Evolutionary conservation across 1,284 basidiomycete species (phyloP).

Genomic region (Fomitiporia mediterranea): DNA sequence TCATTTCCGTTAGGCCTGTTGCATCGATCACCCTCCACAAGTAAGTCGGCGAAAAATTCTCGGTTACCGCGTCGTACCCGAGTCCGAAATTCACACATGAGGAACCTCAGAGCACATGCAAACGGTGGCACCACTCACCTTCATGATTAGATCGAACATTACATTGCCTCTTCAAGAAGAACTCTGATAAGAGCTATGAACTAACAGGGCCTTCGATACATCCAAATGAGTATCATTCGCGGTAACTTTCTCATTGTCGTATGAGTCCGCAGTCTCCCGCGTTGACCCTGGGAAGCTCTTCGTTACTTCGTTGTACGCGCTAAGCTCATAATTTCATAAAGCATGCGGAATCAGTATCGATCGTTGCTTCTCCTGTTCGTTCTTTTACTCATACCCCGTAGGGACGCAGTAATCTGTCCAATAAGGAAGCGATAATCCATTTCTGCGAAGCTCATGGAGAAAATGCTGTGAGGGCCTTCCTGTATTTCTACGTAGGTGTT

Average conservation of each 20-base stretch:
- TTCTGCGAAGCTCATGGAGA: too few species aligned
- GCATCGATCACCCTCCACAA: too few species aligned
- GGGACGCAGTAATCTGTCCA: not conserved
- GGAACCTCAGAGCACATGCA: not conserved
- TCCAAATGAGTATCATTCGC: not conserved
- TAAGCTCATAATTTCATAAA: not conserved
- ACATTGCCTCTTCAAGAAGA: not conserved
- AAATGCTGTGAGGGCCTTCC: too few species aligned
- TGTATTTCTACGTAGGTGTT: too few species aligned
- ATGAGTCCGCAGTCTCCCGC: not conserved
- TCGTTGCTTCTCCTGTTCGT: not conserved
- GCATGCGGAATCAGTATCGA: not conserved
- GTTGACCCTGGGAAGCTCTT: not conserved
- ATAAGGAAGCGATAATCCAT: not conserved
- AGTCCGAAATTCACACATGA: not conserved
- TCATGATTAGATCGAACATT: not conserved
- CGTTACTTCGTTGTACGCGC: not conserved
- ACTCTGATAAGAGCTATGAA: too few species aligned
- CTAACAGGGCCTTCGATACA: not conserved
- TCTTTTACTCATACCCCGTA: not conserved
- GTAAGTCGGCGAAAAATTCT: too few species aligned
- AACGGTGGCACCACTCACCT: not conserved
- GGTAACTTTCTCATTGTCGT: not conserved
- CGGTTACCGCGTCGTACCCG: not conserved
- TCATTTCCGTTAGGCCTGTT: too few species aligned